These are phyloP conservation scores for Fusarium pseudonygamai DNA, from an alignment of 2,329 filamentous ascomycete species.

Conservation along the genomic window DNA sequence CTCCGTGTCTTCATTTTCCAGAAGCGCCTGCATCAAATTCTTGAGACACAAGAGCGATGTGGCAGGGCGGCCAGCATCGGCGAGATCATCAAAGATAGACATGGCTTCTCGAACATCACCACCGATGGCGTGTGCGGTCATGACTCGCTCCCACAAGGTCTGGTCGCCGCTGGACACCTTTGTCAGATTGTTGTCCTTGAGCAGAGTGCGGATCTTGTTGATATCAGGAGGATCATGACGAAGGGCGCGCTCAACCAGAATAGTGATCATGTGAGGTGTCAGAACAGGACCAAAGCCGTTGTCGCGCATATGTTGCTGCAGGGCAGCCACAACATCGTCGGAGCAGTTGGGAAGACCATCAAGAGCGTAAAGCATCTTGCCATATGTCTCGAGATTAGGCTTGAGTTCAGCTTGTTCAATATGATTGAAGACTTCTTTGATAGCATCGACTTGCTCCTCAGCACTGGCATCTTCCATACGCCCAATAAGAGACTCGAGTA, in stretches of 20 bases:
- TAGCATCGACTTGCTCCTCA: slow-evolving; percentile 60
- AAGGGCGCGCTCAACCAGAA: slow-evolving; percentile 75
- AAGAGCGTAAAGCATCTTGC: slow-evolving; percentile 71
- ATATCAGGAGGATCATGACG: slow-evolving; percentile 66
- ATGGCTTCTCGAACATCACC: slow-evolving; percentile 62
- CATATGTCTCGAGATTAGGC: slow-evolving; percentile 72
- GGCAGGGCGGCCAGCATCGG: slow-evolving; percentile 49
- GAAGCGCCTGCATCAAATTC: slow-evolving; percentile 52
- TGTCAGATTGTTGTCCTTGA: slow-evolving; percentile 63
- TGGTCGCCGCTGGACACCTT: slow-evolving; percentile 57
- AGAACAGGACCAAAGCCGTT: slow-evolving; percentile 63
- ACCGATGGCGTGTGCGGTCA: slow-evolving; percentile 70
- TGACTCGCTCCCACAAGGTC: slow-evolving; percentile 75
- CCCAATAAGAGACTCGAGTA: slow-evolving; percentile 69
- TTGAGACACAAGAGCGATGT: slow-evolving; percentile 56
- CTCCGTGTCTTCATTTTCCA: slow-evolving; percentile 37
- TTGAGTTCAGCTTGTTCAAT: slow-evolving; percentile 67
- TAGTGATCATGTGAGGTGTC: slow-evolving; percentile 76
- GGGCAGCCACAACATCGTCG: slow-evolving; percentile 62
- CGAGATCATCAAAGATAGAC: slow-evolving; percentile 58
- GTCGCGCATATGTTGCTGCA: slow-evolving; percentile 70
- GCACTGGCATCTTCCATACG: slow-evolving; percentile 51
- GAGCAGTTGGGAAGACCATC: slow-evolving; percentile 50
- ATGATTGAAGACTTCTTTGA: slow-evolving; percentile 64
- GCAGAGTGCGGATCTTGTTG: slow-evolving; percentile 66